Percentiles rank a stretch among this genome's conserved stretches.
Evolutionary conservation across 2,329 filamentous ascomycete genomes (phyloP).

Genomic region (Parafenestella ontariensis): DNA sequence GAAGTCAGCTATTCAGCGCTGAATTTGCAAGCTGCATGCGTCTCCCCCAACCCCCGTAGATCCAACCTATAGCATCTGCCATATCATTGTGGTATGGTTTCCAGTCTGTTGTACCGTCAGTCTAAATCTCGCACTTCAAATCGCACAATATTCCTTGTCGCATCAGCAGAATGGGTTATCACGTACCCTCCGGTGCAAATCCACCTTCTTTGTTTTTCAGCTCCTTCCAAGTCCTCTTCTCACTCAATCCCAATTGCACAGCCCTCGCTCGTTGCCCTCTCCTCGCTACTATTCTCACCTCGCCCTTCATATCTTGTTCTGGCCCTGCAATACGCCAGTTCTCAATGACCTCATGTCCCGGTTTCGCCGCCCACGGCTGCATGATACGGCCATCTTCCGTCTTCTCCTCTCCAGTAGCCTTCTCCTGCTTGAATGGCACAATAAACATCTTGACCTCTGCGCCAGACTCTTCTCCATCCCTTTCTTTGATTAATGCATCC

Average conservation of each 20-base stretch:
- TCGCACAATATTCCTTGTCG: too few relatives aligned
- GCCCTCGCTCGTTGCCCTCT: conserved; percentile 34
- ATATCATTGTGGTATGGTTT: conserved; percentile 44
- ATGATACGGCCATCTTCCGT: conserved; percentile 29
- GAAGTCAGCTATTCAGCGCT: conserved; percentile 28
- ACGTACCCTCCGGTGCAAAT: conserved; percentile 37
- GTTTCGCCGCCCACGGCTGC: conserved; percentile 37
- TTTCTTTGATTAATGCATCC: conserved; percentile 38
- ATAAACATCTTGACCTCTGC: conserved; percentile 46
- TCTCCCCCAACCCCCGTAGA: conserved; percentile 44
- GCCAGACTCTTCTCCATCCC: conserved; percentile 38
- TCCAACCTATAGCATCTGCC: conserved; percentile 46
- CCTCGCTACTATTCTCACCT: conserved; percentile 41
- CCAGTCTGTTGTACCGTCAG: conserved; percentile 34
- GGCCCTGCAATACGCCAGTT: conserved; percentile 35
- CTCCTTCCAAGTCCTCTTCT: conserved; percentile 39
- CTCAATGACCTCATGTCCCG: conserved; percentile 40
- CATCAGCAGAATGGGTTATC: not conserved
- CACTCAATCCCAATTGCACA: conserved; percentile 36
- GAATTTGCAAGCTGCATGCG: conserved; percentile 40
- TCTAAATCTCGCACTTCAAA: not conserved
- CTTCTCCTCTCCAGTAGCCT: conserved; percentile 14
- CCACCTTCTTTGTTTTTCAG: conserved; percentile 36
- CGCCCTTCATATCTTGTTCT: conserved; percentile 41
- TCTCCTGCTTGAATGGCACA: conserved; percentile 23